Conservation (phyloP, 768 basidiomycete species). For the Leccinum aurantiacum region DNA sequence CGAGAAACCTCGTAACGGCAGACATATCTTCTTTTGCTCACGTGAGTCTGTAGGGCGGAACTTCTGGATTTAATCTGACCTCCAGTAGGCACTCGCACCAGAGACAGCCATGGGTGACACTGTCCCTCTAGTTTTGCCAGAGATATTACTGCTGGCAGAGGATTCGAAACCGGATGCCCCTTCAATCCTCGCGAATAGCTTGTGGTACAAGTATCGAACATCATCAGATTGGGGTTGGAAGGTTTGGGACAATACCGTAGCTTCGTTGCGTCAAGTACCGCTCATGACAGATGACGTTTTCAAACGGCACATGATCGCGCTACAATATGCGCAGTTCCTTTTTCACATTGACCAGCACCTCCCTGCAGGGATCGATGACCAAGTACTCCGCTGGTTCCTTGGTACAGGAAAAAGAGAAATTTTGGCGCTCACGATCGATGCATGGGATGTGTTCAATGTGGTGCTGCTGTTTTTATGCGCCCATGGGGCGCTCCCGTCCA, state of each 20-base stretch:
- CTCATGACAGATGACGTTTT: slow-evolving; percentile 48
- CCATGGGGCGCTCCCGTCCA: slow-evolving; percentile 67
- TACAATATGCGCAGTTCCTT: slow-evolving; percentile 70
- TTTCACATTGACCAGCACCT: slow-evolving; percentile 75
- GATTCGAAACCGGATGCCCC: slow-evolving; percentile 61
- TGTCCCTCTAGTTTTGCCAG: slow-evolving; percentile 47
- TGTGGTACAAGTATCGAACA: slow-evolving; percentile 83
- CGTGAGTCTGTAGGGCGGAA: slow-evolving; percentile 38
- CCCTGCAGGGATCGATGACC: slow-evolving; percentile 67
- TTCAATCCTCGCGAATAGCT: slow-evolving; percentile 66
- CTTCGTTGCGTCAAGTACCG: slow-evolving; percentile 69
- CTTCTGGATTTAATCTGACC: not conserved
- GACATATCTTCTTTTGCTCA: slow-evolving; percentile 64
- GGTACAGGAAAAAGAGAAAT: slow-evolving; percentile 68
- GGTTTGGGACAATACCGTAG: slow-evolving; percentile 81
- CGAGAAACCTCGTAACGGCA: slow-evolving; percentile 57
- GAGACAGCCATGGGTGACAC: slow-evolving; percentile 32
- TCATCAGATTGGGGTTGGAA: slow-evolving; percentile 76
- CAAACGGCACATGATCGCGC: slow-evolving; percentile 51
- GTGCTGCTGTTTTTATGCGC: slow-evolving; percentile 60
- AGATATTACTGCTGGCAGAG: slow-evolving; percentile 65
- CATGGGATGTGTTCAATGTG: slow-evolving; percentile 65
- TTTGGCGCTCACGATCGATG: slow-evolving; percentile 53
- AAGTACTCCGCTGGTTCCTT: slow-evolving; percentile 70
- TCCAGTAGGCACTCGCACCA: slow-evolving; percentile 41